Evolutionary conservation across 768 basidiomycete genomes (phyloP), one percentile per base, ranked within the genome.

Genomic region (Auriscalpium orientale): DNA sequence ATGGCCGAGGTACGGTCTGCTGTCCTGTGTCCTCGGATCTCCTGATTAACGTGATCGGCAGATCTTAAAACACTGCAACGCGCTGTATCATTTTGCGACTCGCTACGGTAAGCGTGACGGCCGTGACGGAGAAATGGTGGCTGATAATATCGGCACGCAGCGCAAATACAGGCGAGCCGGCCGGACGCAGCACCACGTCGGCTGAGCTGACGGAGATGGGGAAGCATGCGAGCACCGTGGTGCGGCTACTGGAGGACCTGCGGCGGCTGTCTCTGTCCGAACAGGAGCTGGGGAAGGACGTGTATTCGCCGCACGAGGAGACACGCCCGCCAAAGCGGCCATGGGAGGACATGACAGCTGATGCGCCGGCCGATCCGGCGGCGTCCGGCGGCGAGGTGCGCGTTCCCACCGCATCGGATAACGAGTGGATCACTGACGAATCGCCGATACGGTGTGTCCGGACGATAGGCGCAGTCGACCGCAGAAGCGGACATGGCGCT

Each of bases 401-500:
- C 28, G 33, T 49, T 53, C 34, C 56, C 21, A 55, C 46, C 47
- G 47, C 51, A 38, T 51, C 54, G 49, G 38, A 49, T 52, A 51
- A 58, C 36, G 47, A 48, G 45, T 50, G 54, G 58, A 59, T 38
- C 54, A 47, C 45, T 46, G 55, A 46, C 53, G 56, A 47, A 53
- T 60, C 53, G 58, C 60, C 47, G 62, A 64, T 45, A 58, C 8
- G 18, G 13, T 8, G 66, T 66, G 35, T 51, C 68, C 18, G 68
- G 67, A 8, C 68, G 70, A 21, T 74, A 79, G 53, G 71, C 70
- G 28, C 81, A 82, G 60, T 74, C 83, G 3, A 85, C 84, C 1
- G 89, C 89, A 8, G 87, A 91, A 68, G 80, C 85, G 57, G 89
- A 91, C 64, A 91, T 91, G 89, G 87, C 89, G 59, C 76, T 89